These are phyloP conservation scores for Cairneyella variabilis DNA, from an alignment of 495 filamentous ascomycete species.

Conservation along the genomic window DNA sequence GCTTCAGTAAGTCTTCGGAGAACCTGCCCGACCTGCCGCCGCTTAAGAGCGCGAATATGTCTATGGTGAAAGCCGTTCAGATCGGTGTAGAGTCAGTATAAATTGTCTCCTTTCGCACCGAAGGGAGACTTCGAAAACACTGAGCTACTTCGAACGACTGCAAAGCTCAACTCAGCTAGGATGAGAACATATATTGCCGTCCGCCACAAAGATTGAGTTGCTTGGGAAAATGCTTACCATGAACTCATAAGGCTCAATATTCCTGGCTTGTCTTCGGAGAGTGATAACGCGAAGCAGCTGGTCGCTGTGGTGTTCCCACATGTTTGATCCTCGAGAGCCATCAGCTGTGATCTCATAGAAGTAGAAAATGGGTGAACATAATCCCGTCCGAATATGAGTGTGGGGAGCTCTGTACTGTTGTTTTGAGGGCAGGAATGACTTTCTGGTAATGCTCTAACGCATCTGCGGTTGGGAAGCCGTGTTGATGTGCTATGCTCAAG, in stretches of 20 bases:
- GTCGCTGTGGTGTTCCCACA: constrained; percentile 54
- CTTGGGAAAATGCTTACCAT: constrained; percentile 24
- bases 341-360: constrained; percentile 56
- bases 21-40: constrained; percentile 50
- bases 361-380: constrained; percentile 57
- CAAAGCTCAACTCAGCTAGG: too few relatives aligned
- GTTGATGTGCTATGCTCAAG: constrained; percentile 48
- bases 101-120: too few relatives aligned
- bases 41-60: constrained; percentile 52
- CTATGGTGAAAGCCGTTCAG: constrained; percentile 54
- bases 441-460: constrained; percentile 55
- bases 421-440: constrained; percentile 46
- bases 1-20: constrained; percentile 40
- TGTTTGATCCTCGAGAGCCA: constrained; percentile 40
- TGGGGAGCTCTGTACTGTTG: constrained; percentile 38
- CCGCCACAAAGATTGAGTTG: not conserved
- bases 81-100: too few relatives aligned
- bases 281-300: constrained; percentile 49
- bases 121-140: too few relatives aligned
- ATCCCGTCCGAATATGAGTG: constrained; percentile 54
- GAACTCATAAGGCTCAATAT: constrained; percentile 45
- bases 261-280: constrained; percentile 40
- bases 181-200: too few relatives aligned
- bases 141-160: too few relatives aligned
- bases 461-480: constrained; percentile 40